Evolutionary conservation across 2,329 filamentous ascomycete species (phyloP), one percentile per base, ranked within the genome.

Genomic region (Grosmannia serpens): DNA sequence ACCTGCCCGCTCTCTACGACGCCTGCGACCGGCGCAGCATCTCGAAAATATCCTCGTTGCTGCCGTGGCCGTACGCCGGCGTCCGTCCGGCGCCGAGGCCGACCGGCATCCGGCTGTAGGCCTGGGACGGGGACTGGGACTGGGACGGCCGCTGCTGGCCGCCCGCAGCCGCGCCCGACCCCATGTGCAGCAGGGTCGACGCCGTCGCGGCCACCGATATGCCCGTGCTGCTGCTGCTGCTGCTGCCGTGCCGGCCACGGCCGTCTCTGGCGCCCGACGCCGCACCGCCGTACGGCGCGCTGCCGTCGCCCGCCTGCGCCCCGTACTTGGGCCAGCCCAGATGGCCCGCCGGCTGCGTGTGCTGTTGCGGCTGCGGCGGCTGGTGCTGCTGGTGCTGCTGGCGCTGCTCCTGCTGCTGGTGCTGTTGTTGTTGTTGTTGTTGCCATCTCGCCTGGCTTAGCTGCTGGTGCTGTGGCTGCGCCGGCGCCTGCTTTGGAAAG

Each of bases 1-100:
- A n/a, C n/a, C 13, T 15, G 41, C 11, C 17, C 17, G 41, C 41
- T n/a, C 13, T 38, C 35, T 53, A 52, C n/a, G 29, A 22, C 8
- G 29, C 27, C 29, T 52, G 50, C 29, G 52, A 41, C n/a, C 52
- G 52, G 5, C 31, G 52, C 10, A 41, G 10, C 2, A 38, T 26
- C n/a, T 55, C 35, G 13, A 46, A 55, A 20, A 46, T 29, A 24
- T 44, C 38, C 9, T 55, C 38, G 24, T n/a, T 29, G 17, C 13
- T 13, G 33, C 4, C 17, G 41, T 63, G 65, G 38, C 63, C 64
- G 58, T 69, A 46, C 31, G 41, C 20, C 41, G n/a, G n/a, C 5
- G 41, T 44, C 20, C 41, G 41, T 20, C 41, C 20, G 20, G 4
- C 41, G 17, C 41, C 20, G 20, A 44, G 20, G 41, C 20, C 20